Base-by-base conservation (phyloP, 495 filamentous ascomycete genomes). In the Aspergillus diversus region DNA sequence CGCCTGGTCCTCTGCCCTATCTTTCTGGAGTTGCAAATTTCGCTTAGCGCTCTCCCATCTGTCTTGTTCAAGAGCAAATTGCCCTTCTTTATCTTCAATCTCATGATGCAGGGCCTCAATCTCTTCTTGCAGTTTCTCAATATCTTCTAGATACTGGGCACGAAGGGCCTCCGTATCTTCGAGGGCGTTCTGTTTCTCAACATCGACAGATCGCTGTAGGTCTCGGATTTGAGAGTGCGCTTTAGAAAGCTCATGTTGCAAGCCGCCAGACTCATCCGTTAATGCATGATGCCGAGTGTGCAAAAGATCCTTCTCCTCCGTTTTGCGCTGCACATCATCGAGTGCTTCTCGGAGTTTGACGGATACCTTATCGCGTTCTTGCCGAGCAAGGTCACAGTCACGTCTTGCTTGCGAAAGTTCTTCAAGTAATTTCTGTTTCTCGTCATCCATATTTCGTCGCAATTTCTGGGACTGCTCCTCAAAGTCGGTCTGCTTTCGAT, bases 31-130 rank as follows among this genome's bases (percentile, higher is more conserved):
- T 61, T 90, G 83, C 11, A 94, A 75, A 53, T 80, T 80, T 43
- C 85, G 84, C 63, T 81, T 86, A 62, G 87, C 84, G 27, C 83
- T 82, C 33, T 89, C 83, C 91, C 90, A 93, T 54, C 86, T 84
- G 50, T 90, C 87, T 67, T 85, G 82, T 63, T 91, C 87, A 61
- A 88, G 82, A 34, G 88, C 85, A 74, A 89, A 86, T 27, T 87
- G 80, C 34, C 85, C 86, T 67, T 92, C 87, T 58, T 90, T 88
- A 64, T 92, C 89, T 64, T 89, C 84, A n/a, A 92, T 81, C 59
- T 92, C 87, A 37, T 85, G 86, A 43, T 88, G 84, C 9, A 92
- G 81, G 60, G 86, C 79, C 33, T 90, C 86, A 34, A 92, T 84
- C 57, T 92, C 84, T 57, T 89, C 85, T 59, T 85, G 83, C 5